Base-by-base conservation (phyloP, 164 flowering plant genomes). In the Taxillus chinensis region DNA sequence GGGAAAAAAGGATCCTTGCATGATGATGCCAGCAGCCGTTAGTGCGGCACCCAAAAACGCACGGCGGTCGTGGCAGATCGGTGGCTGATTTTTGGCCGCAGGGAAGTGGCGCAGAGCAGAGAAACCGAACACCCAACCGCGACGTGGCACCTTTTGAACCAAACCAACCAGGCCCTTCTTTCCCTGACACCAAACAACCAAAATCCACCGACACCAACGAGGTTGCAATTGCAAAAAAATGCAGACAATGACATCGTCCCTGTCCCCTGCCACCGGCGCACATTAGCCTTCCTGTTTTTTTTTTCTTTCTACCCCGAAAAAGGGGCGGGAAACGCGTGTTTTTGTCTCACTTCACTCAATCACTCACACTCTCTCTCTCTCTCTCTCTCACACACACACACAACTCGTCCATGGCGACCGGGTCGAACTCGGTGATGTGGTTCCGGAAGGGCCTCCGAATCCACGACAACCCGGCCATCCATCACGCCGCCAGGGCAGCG, bases 381-480 rank as follows among this genome's bases (percentile, higher is more conserved):
- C 9, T 49, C 6, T 41, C 61, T 2, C 60, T 39, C 59, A 2
- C 41, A 14, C 3, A 27, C 27, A 6, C 45, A 11, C 56, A 48
- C 41, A 67, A 41, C 45, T 65, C 77, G 51, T 14, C n/a, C 42
- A 77, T 77, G 83, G 76, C 76, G 16, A 52, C 78, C 40, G 76
- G 75, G 54, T 74, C 77, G 51, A 58, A 70, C 65, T 83, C 95
- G 3, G 68, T 92, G 53, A 66, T 90, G 67, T 92, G 98, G 98
- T 92, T 92, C 75, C 76, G 98, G 5, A 92, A 87, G 65, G 96
- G 98, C 3, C 85, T 90, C 39, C 76, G 96, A 62, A 66, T 92
- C 67, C 98, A 90, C 73, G 96, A 92, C 73, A 92, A 90, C 65
- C 98, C 96, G 39, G 93, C 96, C 13, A 82, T 92, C 4, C 73